Evolutionary conservation across 805 yeast genomes (phyloP), one percentile per base, ranked within the genome.

Genomic region (Lachancea dasiensis): DNA sequence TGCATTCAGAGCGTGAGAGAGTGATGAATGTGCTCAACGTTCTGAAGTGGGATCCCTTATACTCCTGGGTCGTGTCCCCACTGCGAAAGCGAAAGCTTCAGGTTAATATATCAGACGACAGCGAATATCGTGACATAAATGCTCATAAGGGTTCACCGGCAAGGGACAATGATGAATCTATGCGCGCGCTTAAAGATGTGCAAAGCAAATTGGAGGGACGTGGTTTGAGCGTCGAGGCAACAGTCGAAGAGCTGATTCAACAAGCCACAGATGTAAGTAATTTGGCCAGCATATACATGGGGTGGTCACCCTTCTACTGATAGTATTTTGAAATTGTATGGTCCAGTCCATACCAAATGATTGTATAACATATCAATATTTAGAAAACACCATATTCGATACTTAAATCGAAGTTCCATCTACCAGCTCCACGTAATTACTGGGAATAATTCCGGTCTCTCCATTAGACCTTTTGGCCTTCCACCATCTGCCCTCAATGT

Each of bases 401-500:
- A 17, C 11, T 19, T 37, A 37, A 7, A 37, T 7, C 11, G 36
- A n/a, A n/a, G 47, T 48, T 61, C 45, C 41, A 13, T 72, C 78
- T 40, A 81, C 65, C 44, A 87, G 68, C 61, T 85, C 85, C 33
- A 90, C 89, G 56, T 90, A 90, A 62, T 90, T 92, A 52, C 95
- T 81, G 35, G 98, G 97, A 61, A 95, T 87, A 52, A 90, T 90
- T 49, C 97, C 98, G 30, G 86, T 83, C 59, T 87, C 92, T 23
- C 98, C 98, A 49, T 77, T 82, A 6, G 81, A 71, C 54, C 89
- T 76, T 60, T 83, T 77, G 27, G 95, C 97, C 64, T 87, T 95
- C 97, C 97, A 90, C 98, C 98, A 90, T 64, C 94, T 80, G 31
- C 97, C 97, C 48, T 84, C 84, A 40, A 86, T 86, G 55, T 90